Evolutionary conservation across 2,329 filamentous ascomycete species (phyloP).

Genomic region (Rhexocercosporidium sp.): DNA sequence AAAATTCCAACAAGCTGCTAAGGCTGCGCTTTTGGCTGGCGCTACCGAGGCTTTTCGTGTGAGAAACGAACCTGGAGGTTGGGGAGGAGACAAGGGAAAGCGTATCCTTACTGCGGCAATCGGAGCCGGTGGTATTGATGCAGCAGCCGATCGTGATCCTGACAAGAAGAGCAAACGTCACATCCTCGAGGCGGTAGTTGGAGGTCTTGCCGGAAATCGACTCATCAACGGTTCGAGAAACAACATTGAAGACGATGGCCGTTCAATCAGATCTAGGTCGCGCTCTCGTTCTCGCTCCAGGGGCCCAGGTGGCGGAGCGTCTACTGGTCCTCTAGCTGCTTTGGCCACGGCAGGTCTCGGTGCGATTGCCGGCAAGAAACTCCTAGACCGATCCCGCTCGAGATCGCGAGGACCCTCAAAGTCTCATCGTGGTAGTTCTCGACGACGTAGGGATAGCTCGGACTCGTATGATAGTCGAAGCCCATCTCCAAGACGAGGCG

Average conservation of each 20-base stretch:
- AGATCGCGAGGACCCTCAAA: slow-evolving; percentile 51
- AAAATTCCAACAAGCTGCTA: slow-evolving; percentile 84
- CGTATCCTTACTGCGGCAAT: slow-evolving; percentile 87
- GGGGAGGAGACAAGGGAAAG: slow-evolving; percentile 91
- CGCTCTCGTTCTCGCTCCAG: slow-evolving; percentile 62
- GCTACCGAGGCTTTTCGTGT: slow-evolving; percentile 91
- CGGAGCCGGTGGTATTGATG: slow-evolving; percentile 85
- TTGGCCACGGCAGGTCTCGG: slow-evolving; percentile 67
- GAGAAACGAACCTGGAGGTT: slow-evolving; percentile 85
- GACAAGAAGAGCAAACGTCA: slow-evolving; percentile 81
- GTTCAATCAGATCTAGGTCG: slow-evolving; percentile 67
- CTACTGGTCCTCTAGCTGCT: slow-evolving; percentile 60
- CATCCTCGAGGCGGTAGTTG: slow-evolving; percentile 84
- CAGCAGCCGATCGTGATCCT: slow-evolving; percentile 68
- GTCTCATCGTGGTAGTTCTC: slow-evolving; percentile 43
- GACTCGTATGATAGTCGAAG: slow-evolving; percentile 42
- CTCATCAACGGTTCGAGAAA: slow-evolving; percentile 80
- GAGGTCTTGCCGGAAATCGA: slow-evolving; percentile 84
- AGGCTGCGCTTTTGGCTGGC: slow-evolving; percentile 87
- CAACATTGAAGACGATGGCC: slow-evolving; percentile 56
- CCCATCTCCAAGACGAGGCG: slow-evolving; percentile 36
- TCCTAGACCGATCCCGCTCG: slow-evolving; percentile 51
- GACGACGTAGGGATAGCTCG: slow-evolving; percentile 37
- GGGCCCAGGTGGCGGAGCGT: slow-evolving; percentile 44
- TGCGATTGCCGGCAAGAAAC: slow-evolving; percentile 66